phyloP scores from a whole-genome alignment of 352 stramenopile species.

The Pythium scleroteichum region DNA sequence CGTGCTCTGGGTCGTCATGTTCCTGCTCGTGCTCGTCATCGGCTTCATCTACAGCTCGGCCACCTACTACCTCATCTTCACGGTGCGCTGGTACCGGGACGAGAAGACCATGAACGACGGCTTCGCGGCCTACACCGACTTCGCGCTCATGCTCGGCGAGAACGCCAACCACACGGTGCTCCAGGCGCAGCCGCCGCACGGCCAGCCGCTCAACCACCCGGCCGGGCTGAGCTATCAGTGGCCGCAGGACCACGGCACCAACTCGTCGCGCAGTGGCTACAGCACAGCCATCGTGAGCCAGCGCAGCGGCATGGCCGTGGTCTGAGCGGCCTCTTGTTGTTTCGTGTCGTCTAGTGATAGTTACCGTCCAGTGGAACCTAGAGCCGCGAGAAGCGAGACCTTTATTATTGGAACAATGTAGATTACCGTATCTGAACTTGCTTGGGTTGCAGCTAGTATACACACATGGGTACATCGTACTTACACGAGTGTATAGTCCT shows the following conservation, averaged over 20 bases:
- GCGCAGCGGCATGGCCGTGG: constrained; percentile 15
- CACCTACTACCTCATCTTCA: constrained; percentile 46
- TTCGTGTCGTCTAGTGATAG: neutral
- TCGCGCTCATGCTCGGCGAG: constrained; percentile 20
- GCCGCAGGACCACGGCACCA: constrained; percentile 9
- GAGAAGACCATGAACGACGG: constrained; percentile 19
- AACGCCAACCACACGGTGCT: constrained; percentile 12
- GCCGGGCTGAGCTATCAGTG: constrained; percentile 21
- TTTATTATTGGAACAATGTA: no score
- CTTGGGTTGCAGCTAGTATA: constrained; percentile 1
- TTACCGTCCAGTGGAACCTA: no score
- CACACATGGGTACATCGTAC: constrained; percentile 10
- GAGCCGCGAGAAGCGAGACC: no score
- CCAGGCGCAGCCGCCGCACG: neutral
- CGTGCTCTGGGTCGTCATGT: constrained; percentile 50
- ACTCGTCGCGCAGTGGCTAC: constrained; percentile 15
- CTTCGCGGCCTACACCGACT: constrained; percentile 14
- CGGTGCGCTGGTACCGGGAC: constrained; percentile 40
- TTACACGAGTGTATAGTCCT: constrained; percentile 5
- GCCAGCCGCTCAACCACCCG: neutral
- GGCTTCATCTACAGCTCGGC: constrained; percentile 47
- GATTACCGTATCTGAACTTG: no score
- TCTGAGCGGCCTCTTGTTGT: constrained; percentile 2
- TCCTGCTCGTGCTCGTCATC: constrained; percentile 41
- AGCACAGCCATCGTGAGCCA: constrained; percentile 20